Base-by-base conservation (phyloP, 495 filamentous ascomycete genomes). In the Apodospora peruviana region DNA sequence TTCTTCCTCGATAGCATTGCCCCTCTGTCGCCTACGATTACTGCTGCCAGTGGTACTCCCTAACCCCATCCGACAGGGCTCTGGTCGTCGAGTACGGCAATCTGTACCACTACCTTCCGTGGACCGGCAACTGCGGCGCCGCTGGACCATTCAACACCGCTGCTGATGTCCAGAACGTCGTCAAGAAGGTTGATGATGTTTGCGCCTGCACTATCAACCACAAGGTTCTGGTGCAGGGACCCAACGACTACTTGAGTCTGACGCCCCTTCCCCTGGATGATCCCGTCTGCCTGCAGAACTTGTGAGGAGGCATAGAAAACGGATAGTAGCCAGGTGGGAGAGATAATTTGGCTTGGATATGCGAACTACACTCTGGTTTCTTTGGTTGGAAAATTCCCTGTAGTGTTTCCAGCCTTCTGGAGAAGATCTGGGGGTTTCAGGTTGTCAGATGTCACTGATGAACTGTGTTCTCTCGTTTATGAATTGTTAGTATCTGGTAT, bases 31-130 rank as follows among this genome's bases (percentile, higher is more conserved):
- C 42, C 7, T 44, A 22, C 42, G 25, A 32, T 10, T 44, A 44
- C 42, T 44, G 42, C 42, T 44, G 42, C 42, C 42, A 44, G 42
- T 44, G 42, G 42, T 44, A 44, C 24, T 34, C 23, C 8, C 42
- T 44, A n/a, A 44, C 22, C 21, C 4, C 7, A 11, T 4, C 21
- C 9, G 42, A 44, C 17, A 27, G 17, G 21, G 14, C 4, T 4
- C 1, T 10, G 14, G 42, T 44, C 10, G 21, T 22, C 12, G 16
- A 44, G 42, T 5, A 44, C 1, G 42, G 42, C 22, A 17, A 5
- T 12, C 25, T 44, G 22, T 44, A 29, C 23, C 5, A 44, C 11
- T 44, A 29, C 25, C 42, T 44, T 16, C 42, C 42, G 5, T 44
- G 42, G 42, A 44, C 42, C 10, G 25, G 17, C 42, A 44, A 44